Base-by-base conservation (phyloP, 2,329 filamentous ascomycete species). In the Ascochyta koolunga region DNA sequence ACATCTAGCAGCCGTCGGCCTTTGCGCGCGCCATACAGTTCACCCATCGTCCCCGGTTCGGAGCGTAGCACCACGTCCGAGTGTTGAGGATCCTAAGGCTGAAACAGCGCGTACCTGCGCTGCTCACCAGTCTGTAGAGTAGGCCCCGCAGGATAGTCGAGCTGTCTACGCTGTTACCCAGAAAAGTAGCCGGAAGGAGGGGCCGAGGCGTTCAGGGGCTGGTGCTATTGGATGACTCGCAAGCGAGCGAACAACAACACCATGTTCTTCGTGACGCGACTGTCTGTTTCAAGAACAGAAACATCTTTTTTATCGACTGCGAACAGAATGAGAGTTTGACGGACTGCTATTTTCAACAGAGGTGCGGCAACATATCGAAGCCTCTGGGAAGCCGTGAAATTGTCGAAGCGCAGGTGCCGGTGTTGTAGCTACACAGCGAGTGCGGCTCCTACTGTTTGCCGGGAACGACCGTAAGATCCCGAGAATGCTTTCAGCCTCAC, bases 91-190 rank as follows among this genome's bases (percentile, higher is more conserved):
- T 56, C 58, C 60, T 67, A 64, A 59, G 60, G 61, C 62, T 69
- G 62, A 67, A 71, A 65, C 59, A 50, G 47, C 54, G 27, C 50
- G 57, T 65, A 58, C 56, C 60, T 66, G 62, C 55, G 58, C 61
- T 56, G 61, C 61, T 58, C 50, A 44, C 59, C 54, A 52, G 62
- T 58, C 67, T 63, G 64, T 61, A 42, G 42, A 38, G 45, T 64
- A 61, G 58, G 59, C 50, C 51, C 68, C 64, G 66, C 68, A 65
- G 67, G 63, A 63, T 65, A 70, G 61, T 64, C 69, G 64, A 61
- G 64, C 56, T 58, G 56, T 60, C 60, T 58, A 47, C 39, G 19
- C 37, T 18, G 24, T 49, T 45, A 37, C 40, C 55, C 33, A 50
- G 49, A 39, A 36, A 48, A 41, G 53, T 24, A 42, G 31, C 54